Conservation (phyloP, 805 yeast species). For the Saccharomycopsis olivae region DNA sequence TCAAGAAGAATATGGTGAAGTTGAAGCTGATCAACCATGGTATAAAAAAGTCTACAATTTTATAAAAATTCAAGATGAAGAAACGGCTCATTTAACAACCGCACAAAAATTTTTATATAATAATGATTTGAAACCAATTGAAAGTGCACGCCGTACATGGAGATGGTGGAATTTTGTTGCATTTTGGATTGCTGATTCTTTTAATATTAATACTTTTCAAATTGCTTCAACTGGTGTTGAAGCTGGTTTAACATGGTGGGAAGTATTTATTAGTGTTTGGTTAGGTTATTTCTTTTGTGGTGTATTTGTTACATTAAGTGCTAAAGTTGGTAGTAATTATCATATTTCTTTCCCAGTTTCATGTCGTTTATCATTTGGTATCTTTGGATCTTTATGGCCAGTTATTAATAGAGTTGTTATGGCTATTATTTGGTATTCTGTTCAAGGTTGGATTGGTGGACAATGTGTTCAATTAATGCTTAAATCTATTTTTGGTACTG, state of each 20-base stretch:
- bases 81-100: conserved; percentile 39
- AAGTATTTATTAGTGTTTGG: conserved; percentile 84
- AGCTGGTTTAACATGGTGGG: conserved; percentile 84
- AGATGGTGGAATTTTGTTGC: conserved; percentile 69
- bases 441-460: conserved; percentile 79
- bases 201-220: conserved; percentile 86
- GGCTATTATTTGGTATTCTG: conserved; percentile 84
- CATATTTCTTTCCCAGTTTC: conserved; percentile 82
- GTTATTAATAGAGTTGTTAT: conserved; percentile 78
- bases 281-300: conserved; percentile 68
- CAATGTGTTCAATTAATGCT: conserved; percentile 73
- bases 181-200: conserved; percentile 85
- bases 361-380: conserved; percentile 74
- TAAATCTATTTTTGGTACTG: conserved; percentile 60
- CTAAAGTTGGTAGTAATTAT: conserved; percentile 71
- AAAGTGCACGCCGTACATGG: conserved; percentile 70
- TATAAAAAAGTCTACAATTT: too few relatives aligned
- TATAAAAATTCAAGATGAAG: too few relatives aligned
- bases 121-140: conserved; percentile 68
- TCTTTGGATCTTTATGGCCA: conserved; percentile 83
- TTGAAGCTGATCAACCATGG: too few relatives aligned
- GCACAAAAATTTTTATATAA: conserved; percentile 61
- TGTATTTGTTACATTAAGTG: conserved; percentile 54
- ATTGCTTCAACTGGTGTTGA: conserved; percentile 79
- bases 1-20: too few relatives aligned